Conservation (phyloP, 148 eudicot species). For the Fagopyrum tataricum region DNA sequence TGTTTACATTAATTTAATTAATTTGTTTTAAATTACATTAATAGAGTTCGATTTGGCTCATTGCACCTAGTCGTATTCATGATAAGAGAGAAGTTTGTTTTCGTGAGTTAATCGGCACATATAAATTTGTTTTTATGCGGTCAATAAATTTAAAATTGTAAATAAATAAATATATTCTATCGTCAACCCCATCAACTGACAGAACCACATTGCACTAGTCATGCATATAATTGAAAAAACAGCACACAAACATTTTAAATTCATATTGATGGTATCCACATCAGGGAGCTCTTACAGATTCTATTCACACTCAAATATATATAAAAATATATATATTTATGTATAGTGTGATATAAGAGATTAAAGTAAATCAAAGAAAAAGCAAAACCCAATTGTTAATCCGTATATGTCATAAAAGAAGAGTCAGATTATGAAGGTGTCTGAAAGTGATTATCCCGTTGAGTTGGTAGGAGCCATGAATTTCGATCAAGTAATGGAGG, state of each 20-base stretch:
- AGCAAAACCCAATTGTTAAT: not conserved
- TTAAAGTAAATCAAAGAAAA: not conserved
- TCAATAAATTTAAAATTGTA: not conserved
- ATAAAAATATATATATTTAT: not conserved
- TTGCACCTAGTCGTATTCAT: not conserved
- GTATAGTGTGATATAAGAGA: not conserved
- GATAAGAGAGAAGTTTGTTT: not conserved
- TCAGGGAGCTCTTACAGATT: not conserved
- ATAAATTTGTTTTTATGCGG: too few species aligned
- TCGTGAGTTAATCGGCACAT: too few species aligned
- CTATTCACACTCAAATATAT: not conserved
- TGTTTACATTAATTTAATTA: too few species aligned
- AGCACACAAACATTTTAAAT: not conserved
- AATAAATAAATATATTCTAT: not conserved
- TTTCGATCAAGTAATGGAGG: not conserved
- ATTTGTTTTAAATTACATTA: too few species aligned
- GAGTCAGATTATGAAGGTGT: not conserved
- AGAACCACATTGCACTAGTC: not conserved
- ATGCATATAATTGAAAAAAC: not conserved
- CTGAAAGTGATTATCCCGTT: not conserved
- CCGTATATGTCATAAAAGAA: not conserved
- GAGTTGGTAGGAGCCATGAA: not conserved
- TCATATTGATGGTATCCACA: not conserved
- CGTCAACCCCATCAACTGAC: not conserved
- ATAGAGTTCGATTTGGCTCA: not conserved